Percentiles rank a stretch among this genome's conserved stretches.
Conservation (phyloP, 176 grass and related monocot species). For the Rhynchospora pubera region DNA sequence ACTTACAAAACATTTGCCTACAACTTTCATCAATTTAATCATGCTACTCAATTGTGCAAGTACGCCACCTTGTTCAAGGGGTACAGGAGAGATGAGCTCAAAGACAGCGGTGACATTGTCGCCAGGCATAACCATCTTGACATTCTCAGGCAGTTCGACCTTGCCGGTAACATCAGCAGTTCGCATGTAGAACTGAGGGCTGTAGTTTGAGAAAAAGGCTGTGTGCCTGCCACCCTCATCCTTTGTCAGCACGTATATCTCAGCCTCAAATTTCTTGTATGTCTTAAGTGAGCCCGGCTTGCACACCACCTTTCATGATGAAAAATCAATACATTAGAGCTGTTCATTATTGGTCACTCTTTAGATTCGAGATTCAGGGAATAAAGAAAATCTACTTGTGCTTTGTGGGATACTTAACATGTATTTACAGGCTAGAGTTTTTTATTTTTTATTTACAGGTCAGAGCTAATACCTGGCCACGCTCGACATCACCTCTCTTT, state of each 20-base stretch:
- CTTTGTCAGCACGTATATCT: slow-evolving; percentile 83
- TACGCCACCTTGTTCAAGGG: slow-evolving; percentile 74
- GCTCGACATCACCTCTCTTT: slow-evolving; percentile 85
- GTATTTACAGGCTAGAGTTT: not conserved
- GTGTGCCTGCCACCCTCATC: slow-evolving; percentile 97
- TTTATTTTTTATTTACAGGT: not conserved
- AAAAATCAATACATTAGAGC: not conserved
- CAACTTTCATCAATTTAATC: not conserved
- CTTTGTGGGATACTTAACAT: not conserved
- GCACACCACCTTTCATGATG: slow-evolving; percentile 58
- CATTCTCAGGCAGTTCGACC: slow-evolving; percentile 43
- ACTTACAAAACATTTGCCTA: not conserved
- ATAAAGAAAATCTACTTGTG: not conserved
- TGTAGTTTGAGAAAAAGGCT: slow-evolving; percentile 76
- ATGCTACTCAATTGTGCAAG: not conserved
- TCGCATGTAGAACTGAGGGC: slow-evolving; percentile 90
- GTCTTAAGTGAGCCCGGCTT: slow-evolving; percentile 82
- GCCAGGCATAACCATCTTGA: slow-evolving; percentile 93
- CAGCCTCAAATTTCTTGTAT: slow-evolving; percentile 79
- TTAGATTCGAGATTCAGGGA: not conserved
- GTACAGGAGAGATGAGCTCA: slow-evolving; percentile 73
- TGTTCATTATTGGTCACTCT: not conserved
- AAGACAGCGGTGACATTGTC: slow-evolving; percentile 78
- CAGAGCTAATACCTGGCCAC: slow-evolving; percentile 59
- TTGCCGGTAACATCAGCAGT: slow-evolving; percentile 93